Evolutionary conservation across 305 asterid species (phyloP), one percentile per base, ranked within the genome.

Genomic region (Fraxinus xanthoxyloides): DNA sequence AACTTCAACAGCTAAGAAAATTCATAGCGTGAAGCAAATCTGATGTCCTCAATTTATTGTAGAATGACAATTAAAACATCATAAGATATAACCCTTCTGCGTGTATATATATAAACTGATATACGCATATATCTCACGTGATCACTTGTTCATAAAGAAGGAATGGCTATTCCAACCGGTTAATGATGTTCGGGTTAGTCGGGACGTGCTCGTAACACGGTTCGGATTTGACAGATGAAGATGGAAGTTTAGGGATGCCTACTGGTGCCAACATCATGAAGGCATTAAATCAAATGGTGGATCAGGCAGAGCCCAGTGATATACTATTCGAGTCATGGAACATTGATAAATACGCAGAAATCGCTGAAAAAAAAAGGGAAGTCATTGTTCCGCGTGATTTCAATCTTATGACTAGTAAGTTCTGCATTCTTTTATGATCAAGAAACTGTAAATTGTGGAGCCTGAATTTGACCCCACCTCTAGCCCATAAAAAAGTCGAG

Each of bases 251-350:
- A 9, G 67, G 82, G 73, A 88, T 89, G 92, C 97, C 98, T 0
- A 92, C 97, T 0, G 98, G 96, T 24, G 91, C 89, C 84, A 95
- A 91, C 83, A 89, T 95, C 85, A 92, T 86, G 91, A 87, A 82
- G 51, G 95, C 94, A 70, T 88, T 95, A 4, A 38, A 79, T 13
- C 40, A 34, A 26, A 93, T 95, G 97, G 88, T 89, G 26, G 92
- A 89, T 80, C 84, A 21, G 79, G 97, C 97, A 69, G 81, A 87
- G 38, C 82, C 87, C 43, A 93, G 95, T 2, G 97, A 93, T 70
- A 85, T 87, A 93, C 86, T 92, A 91, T 85, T 93, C 97, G 12
- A 97, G 98, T 43, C 98, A 94, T 76, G 98, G 98, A 15, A 92
- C 98, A 65, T 59, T 86, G 83, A 82, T 85, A 82, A 89, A 87